phyloP scores from a whole-genome alignment of 345 rosid genomes.

The Salix caprea region DNA sequence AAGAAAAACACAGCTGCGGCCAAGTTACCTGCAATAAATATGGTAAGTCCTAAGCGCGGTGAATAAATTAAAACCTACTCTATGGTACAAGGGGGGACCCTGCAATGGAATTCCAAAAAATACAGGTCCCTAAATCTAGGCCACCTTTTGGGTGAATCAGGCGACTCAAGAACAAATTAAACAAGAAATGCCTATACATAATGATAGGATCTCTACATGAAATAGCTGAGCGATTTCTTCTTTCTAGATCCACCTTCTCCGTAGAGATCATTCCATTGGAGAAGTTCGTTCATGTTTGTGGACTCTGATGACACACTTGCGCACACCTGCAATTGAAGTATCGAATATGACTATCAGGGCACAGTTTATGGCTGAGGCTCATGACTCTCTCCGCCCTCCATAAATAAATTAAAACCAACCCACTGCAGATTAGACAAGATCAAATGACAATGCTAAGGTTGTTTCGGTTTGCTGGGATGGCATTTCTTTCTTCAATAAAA shows the following conservation, averaged over 20 bases:
- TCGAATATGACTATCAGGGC: neutral
- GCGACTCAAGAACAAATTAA: conserved; percentile 18
- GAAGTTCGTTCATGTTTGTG: conserved; percentile 82
- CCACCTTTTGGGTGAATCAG: conserved; percentile 5
- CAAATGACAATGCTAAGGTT: neutral
- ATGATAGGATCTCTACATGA: conserved; percentile 55
- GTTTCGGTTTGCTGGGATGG: neutral
- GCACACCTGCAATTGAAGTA: conserved; percentile 54
- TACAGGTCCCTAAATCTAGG: conserved; percentile 17
- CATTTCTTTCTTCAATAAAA: neutral
- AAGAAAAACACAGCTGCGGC: neutral
- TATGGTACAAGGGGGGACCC: conserved; percentile 37
- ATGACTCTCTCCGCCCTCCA: neutral
- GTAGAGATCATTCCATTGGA: conserved; percentile 92
- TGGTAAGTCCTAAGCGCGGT: conserved; percentile 8
- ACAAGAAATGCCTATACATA: conserved; percentile 34
- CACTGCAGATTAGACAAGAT: neutral
- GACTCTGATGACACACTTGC: conserved; percentile 99
- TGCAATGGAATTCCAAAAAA: conserved; percentile 25
- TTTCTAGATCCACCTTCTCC: conserved; percentile 99
- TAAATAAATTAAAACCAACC: neutral
- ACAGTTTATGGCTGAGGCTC: neutral
- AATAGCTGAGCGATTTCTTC: conserved; percentile 83
- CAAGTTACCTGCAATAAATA: conserved; percentile 11
- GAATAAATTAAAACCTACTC: conserved; percentile 18